Evolutionary conservation across 164 flowering plant genomes (phyloP).

Genomic region (Santalum album): DNA sequence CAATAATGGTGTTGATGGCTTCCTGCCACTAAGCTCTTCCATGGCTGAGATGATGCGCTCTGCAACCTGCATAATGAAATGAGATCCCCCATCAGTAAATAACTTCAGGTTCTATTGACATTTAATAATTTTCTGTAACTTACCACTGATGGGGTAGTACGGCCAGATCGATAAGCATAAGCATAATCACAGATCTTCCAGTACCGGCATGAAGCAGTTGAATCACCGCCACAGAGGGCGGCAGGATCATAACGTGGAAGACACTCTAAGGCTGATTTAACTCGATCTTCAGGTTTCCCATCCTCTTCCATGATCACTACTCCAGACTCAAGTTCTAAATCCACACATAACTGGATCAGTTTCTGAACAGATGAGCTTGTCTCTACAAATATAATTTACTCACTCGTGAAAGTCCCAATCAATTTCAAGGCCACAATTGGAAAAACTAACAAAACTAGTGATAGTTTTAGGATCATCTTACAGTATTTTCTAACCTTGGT

Average conservation of each 20-base stretch:
- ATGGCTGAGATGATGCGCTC: slow-evolving; percentile 64
- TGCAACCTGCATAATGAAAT: slow-evolving; percentile 51
- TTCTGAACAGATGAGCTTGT: not conserved
- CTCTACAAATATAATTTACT: too few relatives aligned
- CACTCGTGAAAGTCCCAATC: too few relatives aligned
- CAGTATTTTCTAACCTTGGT: too few relatives aligned
- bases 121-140: slow-evolving; percentile 1
- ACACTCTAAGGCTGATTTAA: slow-evolving; percentile 53
- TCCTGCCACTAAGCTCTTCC: slow-evolving; percentile 46
- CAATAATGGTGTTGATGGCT: slow-evolving; percentile 54
- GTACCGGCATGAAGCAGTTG: slow-evolving; percentile 41
- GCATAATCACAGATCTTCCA: slow-evolving; percentile 96
- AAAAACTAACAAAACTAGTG: too few relatives aligned
- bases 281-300: slow-evolving; percentile 50
- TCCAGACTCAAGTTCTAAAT: slow-evolving; percentile 52
- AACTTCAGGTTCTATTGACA: slow-evolving; percentile 5
- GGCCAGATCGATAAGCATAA: slow-evolving; percentile 66
- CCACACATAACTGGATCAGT: slow-evolving; percentile 1
- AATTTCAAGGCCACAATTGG: too few relatives aligned
- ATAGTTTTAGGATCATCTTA: too few relatives aligned
- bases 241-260: slow-evolving; percentile 71
- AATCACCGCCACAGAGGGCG: slow-evolving; percentile 24
- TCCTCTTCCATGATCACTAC: slow-evolving; percentile 53
- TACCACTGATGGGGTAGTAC: slow-evolving; percentile 68
- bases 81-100: not conserved